phyloP scores from a whole-genome alignment of 192 early-diverging fungal genomes.

The Linnemannia schmuckeri region DNA sequence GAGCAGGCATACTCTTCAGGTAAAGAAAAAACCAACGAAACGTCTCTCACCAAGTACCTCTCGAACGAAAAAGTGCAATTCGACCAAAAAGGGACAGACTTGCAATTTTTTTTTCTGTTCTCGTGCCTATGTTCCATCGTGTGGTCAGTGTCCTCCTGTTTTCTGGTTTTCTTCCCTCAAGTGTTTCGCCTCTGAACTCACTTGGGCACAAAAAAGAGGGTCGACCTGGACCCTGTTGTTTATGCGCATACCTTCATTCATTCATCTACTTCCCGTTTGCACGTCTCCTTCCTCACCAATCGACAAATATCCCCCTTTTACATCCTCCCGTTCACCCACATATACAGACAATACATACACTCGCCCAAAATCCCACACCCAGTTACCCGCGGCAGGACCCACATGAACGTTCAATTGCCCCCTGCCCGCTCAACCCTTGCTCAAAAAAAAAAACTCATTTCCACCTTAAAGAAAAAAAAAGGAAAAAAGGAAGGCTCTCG shows the following conservation, averaged over 20 bases:
- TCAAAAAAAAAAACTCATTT: not conserved
- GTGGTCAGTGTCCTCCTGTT: not conserved
- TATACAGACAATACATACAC: not conserved
- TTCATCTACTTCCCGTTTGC: not conserved
- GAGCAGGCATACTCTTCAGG: slow-evolving; percentile 47
- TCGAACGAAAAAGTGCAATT: not conserved
- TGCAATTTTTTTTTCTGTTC: not conserved
- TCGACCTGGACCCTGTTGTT: not conserved
- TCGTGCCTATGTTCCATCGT: not conserved
- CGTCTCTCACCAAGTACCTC: not conserved
- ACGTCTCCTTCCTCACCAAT: not conserved
- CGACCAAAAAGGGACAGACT: not conserved
- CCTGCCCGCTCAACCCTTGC: not conserved
- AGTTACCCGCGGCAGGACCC: not conserved
- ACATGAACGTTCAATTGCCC: not conserved
- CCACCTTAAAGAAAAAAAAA: not conserved
- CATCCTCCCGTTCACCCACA: not conserved
- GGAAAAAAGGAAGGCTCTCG: not conserved
- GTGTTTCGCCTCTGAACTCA: not conserved
- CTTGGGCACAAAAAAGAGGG: no score
- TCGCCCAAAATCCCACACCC: not conserved
- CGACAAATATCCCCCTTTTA: not conserved
- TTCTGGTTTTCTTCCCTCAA: not conserved
- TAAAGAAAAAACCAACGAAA: not conserved
- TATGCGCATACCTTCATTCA: not conserved